These are phyloP conservation scores for Crithidia sp. DNA, from an alignment of 208 protist genomes.

Conservation along the genomic window DNA sequence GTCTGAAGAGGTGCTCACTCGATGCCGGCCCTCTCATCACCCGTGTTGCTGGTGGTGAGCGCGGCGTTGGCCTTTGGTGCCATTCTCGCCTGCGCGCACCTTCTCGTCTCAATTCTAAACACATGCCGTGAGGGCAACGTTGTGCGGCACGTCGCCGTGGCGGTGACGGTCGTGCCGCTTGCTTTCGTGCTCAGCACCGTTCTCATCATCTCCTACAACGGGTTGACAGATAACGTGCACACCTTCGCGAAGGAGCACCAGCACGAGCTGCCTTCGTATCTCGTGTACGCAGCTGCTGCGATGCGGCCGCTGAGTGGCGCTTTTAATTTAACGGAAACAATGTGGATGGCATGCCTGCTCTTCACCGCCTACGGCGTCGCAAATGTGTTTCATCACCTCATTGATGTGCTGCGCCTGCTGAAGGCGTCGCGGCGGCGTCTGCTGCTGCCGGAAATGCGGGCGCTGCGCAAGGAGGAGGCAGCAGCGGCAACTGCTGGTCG, in stretches of 20 bases:
- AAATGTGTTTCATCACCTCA: conserved; percentile 48
- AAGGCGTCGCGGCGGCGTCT: conserved; percentile 68
- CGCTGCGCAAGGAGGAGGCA: conserved; percentile 13
- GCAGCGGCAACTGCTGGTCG: background rate
- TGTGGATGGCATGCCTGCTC: conserved; percentile 59
- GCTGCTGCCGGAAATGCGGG: conserved; percentile 31
- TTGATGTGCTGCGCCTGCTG: conserved; percentile 62
- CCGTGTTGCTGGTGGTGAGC: conserved; percentile 12
- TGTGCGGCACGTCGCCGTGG: conserved; percentile 43
- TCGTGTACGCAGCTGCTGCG: conserved; percentile 23
- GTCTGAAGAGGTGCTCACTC: no score
- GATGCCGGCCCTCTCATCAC: background rate
- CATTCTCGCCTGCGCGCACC: conserved; percentile 13
- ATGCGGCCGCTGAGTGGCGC: conserved; percentile 17
- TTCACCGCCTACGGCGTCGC: conserved; percentile 61
- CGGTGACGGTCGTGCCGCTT: conserved; percentile 41
- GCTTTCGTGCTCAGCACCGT: conserved; percentile 28
- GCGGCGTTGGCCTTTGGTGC: background rate
- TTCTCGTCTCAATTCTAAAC: background rate
- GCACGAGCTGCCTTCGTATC: conserved; percentile 14
- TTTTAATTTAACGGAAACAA: conserved; percentile 15
- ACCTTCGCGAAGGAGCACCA: conserved; percentile 24
- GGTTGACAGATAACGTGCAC: conserved; percentile 16
- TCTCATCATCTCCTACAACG: conserved; percentile 23
- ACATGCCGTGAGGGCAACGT: conserved; percentile 4